Evolutionary conservation across 2,329 filamentous ascomycete species (phyloP).

Genomic region (Phoma herbarum): DNA sequence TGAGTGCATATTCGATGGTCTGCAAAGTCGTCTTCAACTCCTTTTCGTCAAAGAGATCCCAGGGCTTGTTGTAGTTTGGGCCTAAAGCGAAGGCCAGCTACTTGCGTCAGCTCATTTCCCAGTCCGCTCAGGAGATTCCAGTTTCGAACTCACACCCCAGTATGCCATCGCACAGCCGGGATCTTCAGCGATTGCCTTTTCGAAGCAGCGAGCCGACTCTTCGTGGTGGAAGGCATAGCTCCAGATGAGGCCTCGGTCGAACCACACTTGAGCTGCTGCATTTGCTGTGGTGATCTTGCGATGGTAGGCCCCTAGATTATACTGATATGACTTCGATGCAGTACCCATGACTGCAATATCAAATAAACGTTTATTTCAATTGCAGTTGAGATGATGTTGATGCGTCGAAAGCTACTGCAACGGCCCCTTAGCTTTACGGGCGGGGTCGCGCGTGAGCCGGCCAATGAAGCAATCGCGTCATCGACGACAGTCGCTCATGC

Average conservation of each 20-base stretch:
- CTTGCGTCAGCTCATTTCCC: slow-evolving; percentile 47
- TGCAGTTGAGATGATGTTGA: neutral
- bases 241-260: slow-evolving; percentile 77
- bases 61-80: slow-evolving; percentile 83
- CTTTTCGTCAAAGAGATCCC: slow-evolving; percentile 72
- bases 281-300: slow-evolving; percentile 64
- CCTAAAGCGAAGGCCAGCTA: slow-evolving; percentile 70
- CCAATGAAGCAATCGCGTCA: slow-evolving; percentile 20
- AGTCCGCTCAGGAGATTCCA: neutral
- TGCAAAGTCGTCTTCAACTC: slow-evolving; percentile 65
- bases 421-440: slow-evolving; percentile 2
- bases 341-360: slow-evolving; percentile 7
- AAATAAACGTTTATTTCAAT: neutral
- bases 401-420: neutral
- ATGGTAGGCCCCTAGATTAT: slow-evolving; percentile 67
- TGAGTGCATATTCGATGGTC: slow-evolving; percentile 58
- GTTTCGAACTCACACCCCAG: slow-evolving; percentile 63
- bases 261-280: slow-evolving; percentile 69
- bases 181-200: slow-evolving; percentile 66
- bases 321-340: slow-evolving; percentile 43
- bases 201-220: slow-evolving; percentile 72
- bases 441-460: slow-evolving; percentile 16
- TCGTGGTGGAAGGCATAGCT: slow-evolving; percentile 80
- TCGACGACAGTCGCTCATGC: neutral
- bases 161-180: slow-evolving; percentile 68